Percentiles rank a stretch among this genome's conserved stretches.
phyloP scores from a whole-genome alignment of 2,329 filamentous ascomycete genomes.

The Monosporascus sp. region DNA sequence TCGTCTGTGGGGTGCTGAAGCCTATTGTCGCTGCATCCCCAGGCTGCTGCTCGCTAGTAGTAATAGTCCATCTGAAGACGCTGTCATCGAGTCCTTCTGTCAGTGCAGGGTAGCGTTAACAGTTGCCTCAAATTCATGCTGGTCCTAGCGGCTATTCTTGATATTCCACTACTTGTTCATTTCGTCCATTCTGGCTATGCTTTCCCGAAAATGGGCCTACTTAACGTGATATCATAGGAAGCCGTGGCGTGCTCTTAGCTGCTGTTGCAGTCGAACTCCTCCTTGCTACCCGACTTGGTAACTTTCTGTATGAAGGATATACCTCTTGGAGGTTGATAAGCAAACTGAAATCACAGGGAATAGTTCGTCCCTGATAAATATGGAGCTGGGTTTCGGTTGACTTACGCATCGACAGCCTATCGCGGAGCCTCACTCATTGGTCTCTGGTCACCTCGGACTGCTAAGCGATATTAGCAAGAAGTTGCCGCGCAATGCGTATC shows the following conservation, averaged over 20 bases:
- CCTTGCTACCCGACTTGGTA: not conserved
- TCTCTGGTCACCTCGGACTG: not conserved
- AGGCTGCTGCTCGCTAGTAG: no score
- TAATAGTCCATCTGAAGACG: no score
- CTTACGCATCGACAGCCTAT: not conserved
- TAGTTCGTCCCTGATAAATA: not conserved
- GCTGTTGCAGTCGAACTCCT: not conserved
- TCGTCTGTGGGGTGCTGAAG: no score
- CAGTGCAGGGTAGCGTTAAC: no score
- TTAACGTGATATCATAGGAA: not conserved
- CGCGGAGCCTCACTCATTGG: not conserved
- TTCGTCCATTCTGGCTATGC: no score
- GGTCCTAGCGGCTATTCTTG: no score
- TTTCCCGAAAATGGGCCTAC: not conserved
- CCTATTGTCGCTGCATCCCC: no score
- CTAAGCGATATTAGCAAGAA: not conserved
- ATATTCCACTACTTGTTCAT: no score
- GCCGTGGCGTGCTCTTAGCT: not conserved
- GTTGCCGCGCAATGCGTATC: not conserved
- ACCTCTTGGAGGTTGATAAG: not conserved
- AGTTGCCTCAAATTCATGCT: no score
- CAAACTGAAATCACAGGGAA: not conserved
- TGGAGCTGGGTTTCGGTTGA: not conserved
- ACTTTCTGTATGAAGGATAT: not conserved
- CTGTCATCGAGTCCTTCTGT: no score